These are phyloP conservation scores for Aethionema arabicum DNA, from an alignment of 345 rosid species.

Conservation along the genomic window DNA sequence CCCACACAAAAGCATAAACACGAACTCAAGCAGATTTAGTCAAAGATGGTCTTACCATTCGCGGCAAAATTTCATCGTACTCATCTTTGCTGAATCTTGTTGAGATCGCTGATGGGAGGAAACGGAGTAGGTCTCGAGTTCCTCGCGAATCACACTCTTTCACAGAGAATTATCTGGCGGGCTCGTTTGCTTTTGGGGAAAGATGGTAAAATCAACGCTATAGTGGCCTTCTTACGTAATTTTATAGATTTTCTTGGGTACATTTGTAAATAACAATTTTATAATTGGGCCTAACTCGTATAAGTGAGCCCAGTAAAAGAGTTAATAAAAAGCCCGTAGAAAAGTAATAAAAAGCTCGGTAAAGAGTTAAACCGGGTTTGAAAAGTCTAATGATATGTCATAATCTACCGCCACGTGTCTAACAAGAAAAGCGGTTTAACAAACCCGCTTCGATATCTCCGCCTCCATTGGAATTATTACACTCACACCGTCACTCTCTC, in stretches of 20 bases:
- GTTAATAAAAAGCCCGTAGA: no score
- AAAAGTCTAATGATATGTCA: no score
- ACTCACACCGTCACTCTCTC: slow-evolving; percentile 35
- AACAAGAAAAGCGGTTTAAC: slow-evolving; percentile 46
- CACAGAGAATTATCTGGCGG: slow-evolving; percentile 23
- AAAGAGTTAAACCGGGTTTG: no score
- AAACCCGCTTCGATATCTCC: slow-evolving; percentile 56
- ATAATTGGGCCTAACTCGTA: background rate
- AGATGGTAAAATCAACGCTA: slow-evolving; percentile 11
- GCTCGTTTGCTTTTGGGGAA: slow-evolving; percentile 2
- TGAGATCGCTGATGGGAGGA: background rate
- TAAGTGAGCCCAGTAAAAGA: no score
- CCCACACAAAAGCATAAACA: background rate
- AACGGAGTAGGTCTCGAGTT: background rate
- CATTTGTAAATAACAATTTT: no score
- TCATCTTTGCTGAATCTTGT: slow-evolving; percentile 44
- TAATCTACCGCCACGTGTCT: slow-evolving; percentile 24
- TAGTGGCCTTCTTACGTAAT: slow-evolving; percentile 18
- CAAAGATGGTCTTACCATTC: slow-evolving; percentile 51
- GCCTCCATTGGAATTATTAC: slow-evolving; percentile 40
- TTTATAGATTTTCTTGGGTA: background rate
- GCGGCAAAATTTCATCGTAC: slow-evolving; percentile 87
- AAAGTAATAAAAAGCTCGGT: no score
- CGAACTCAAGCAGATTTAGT: background rate
- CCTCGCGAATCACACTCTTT: slow-evolving; percentile 10